Conservation (phyloP, 2,329 filamentous ascomycete genomes). For the Nigrograna mackinnonii region DNA sequence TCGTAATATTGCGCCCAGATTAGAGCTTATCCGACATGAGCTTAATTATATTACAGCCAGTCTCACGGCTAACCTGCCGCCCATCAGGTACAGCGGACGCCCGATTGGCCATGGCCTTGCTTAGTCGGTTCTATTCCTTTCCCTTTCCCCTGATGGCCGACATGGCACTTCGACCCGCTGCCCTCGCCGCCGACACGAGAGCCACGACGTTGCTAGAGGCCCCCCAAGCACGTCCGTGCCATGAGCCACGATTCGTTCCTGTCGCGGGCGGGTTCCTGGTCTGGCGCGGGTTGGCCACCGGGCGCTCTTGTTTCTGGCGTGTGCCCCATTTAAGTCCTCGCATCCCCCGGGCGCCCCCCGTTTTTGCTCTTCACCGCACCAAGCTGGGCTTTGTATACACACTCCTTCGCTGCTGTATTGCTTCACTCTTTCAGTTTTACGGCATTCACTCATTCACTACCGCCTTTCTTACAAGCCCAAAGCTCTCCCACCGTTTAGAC, state of each 20-base stretch:
- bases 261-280: constrained; percentile 27
- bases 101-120: constrained; percentile 31
- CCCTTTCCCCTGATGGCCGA: constrained; percentile 22
- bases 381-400: constrained; percentile 42
- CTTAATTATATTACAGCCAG: constrained; percentile 27
- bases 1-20: no score
- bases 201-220: constrained; percentile 27
- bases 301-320: constrained; percentile 21
- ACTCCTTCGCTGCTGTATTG: constrained; percentile 41
- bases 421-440: constrained; percentile 46
- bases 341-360: constrained; percentile 32
- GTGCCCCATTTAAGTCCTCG: constrained; percentile 38
- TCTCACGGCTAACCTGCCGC: constrained; percentile 19
- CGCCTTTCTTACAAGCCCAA: constrained; percentile 21
- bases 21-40: constrained; percentile 25
- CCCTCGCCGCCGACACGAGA: constrained; percentile 21
- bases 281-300: constrained; percentile 27
- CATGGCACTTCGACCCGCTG: constrained; percentile 18
- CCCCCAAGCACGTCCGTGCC: constrained; percentile 29
- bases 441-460: constrained; percentile 37
- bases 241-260: constrained; percentile 37
- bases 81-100: constrained; percentile 35
- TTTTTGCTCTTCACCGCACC: constrained; percentile 29
- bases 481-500: constrained; percentile 14
- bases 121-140: constrained; percentile 14